phyloP scores from a whole-genome alignment of 768 basidiomycete genomes.

The Crucibulum laeve region DNA sequence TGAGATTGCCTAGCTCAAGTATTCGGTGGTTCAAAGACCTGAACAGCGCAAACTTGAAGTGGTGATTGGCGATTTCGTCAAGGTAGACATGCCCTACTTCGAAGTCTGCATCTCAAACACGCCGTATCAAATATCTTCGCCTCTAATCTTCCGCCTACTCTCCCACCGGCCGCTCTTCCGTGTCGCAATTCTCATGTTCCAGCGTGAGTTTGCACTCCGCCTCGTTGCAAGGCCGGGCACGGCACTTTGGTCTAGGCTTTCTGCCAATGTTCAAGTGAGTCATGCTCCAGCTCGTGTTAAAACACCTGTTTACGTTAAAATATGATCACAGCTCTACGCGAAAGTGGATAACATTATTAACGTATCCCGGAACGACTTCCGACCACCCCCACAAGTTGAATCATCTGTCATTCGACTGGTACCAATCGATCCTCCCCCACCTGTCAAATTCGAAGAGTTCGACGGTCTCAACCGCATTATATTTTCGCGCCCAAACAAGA shows the following conservation, averaged over 20 bases:
- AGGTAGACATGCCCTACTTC: conserved; percentile 96
- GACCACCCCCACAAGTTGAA: conserved; percentile 94
- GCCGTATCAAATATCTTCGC: conserved; percentile 98
- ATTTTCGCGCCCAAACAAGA: conserved; percentile 89
- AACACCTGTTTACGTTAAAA: not conserved
- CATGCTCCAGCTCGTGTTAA: not conserved
- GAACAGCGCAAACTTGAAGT: conserved; percentile 94
- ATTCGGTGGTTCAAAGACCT: conserved; percentile 47
- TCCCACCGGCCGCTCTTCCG: conserved; percentile 95
- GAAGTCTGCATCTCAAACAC: conserved; percentile 99
- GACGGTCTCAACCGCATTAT: conserved; percentile 91
- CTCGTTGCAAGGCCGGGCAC: conserved; percentile 84
- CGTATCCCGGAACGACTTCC: conserved; percentile 95
- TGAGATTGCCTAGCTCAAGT: not conserved
- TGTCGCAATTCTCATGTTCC: conserved; percentile 98
- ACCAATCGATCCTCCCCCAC: conserved; percentile 93
- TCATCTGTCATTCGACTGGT: conserved; percentile 87
- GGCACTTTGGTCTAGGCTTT: conserved; percentile 87
- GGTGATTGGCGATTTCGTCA: conserved; percentile 96
- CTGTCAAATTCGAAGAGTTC: conserved; percentile 94
- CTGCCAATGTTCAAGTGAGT: conserved; percentile 84
- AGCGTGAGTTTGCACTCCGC: conserved; percentile 95
- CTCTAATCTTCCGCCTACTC: conserved; percentile 93
- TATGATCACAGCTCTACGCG: conserved; percentile 63
- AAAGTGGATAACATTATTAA: conserved; percentile 96